Evolutionary conservation across 192 early-diverging fungal genomes (phyloP).

Genomic region (Umbelopsis sp.): DNA sequence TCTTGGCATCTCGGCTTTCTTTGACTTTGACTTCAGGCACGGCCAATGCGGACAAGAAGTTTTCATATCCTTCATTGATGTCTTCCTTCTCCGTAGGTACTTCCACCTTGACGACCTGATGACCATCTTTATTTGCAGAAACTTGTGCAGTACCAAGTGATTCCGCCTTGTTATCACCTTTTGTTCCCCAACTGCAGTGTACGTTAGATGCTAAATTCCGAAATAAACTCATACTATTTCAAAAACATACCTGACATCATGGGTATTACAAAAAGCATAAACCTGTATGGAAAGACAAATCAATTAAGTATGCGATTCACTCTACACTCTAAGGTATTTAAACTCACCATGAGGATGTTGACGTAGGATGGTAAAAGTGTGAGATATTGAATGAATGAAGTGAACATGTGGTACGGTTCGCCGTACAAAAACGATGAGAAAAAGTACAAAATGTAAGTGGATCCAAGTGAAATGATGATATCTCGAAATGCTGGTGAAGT

Average conservation of each 20-base stretch:
- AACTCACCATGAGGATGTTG: conserved; percentile 69
- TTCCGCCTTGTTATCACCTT: conserved; percentile 63
- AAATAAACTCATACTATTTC: not conserved
- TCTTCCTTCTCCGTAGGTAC: conserved; percentile 71
- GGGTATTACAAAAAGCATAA: conserved; percentile 4
- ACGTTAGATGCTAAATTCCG: not conserved
- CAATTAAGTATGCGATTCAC: too few relatives aligned
- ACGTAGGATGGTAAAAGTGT: conserved; percentile 78
- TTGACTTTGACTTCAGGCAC: conserved; percentile 47
- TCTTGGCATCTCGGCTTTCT: conserved; percentile 63
- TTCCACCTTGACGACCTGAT: conserved; percentile 68
- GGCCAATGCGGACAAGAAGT: conserved; percentile 55
- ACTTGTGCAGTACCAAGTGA: conserved; percentile 43
- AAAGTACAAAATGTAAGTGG: conserved; percentile 80
- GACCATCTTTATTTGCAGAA: conserved; percentile 67
- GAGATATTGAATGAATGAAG: conserved; percentile 70
- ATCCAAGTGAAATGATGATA: conserved; percentile 62
- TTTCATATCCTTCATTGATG: conserved; percentile 80
- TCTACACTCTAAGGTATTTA: conserved; percentile 28
- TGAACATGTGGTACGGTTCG: conserved; percentile 83
- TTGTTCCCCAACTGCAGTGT: conserved; percentile 73
- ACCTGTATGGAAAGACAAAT: not conserved
- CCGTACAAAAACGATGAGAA: conserved; percentile 66
- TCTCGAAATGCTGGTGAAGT: conserved; percentile 49
- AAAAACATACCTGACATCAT: not conserved